Evolutionary conservation across 1,284 basidiomycete species (phyloP).

Genomic region (Acaromyces ingoldii): DNA sequence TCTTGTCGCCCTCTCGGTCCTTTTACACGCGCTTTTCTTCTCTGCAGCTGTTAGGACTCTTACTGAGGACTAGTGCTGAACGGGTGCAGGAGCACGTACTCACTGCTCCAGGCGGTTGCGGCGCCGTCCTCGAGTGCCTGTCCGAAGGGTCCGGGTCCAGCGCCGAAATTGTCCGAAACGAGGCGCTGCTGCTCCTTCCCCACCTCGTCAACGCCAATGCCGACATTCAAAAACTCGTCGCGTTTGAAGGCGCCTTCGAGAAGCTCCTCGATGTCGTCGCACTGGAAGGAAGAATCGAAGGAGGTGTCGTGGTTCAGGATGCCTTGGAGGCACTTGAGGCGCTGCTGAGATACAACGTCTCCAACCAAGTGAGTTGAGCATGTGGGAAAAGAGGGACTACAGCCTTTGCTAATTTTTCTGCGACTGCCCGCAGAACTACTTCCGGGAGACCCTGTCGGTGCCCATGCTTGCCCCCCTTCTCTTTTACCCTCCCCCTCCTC

Average conservation of each 20-base stretch:
- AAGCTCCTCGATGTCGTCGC: constrained; percentile 83
- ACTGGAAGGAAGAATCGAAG: constrained; percentile 81
- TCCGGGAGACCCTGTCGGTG: constrained; percentile 84
- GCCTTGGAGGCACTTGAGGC: constrained; percentile 78
- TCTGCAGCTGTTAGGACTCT: constrained; percentile 78
- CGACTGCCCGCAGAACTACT: constrained; percentile 70
- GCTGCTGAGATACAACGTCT: constrained; percentile 83
- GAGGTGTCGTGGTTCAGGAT: constrained; percentile 78
- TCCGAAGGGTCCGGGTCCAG: constrained; percentile 51
- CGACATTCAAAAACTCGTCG: constrained; percentile 93
- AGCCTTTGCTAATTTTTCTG: neutral
- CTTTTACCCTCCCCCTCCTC: constrained; percentile 68
- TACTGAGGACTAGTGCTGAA: constrained; percentile 63
- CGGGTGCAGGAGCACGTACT: constrained; percentile 83
- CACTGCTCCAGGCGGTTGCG: constrained; percentile 69
- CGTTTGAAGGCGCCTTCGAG: constrained; percentile 96
- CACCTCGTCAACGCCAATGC: constrained; percentile 76
- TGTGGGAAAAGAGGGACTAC: neutral
- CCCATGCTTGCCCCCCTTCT: constrained; percentile 74
- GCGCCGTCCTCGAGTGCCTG: constrained; percentile 61
- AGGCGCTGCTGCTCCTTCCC: constrained; percentile 69
- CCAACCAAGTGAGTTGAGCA: constrained; percentile 69
- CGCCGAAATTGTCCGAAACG: constrained; percentile 48
- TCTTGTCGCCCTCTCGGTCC: constrained; percentile 53
- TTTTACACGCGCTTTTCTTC: constrained; percentile 86